A percentile compares a stretch with the other conserved stretches of the same genome.
These are phyloP conservation scores for Emmonsiellopsis sp. DNA, from an alignment of 2,329 filamentous ascomycete species.

Conservation along the genomic window DNA sequence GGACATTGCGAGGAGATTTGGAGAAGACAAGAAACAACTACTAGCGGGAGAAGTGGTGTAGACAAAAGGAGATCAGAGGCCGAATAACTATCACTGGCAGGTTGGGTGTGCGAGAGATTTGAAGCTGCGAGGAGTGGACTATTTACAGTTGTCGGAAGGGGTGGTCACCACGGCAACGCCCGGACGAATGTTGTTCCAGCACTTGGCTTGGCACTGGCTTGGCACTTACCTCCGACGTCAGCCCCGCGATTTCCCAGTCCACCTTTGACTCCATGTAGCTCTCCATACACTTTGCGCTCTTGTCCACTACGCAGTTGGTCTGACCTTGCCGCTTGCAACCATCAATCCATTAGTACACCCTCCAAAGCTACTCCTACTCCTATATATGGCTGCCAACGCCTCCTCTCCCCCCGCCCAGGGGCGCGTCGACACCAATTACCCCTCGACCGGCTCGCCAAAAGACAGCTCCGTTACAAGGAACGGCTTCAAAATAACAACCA, in stretches of 20 bases:
- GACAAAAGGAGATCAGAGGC: not conserved
- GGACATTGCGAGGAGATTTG: constrained; percentile 53
- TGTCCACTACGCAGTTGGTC: no score
- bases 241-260: no score
- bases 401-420: no score
- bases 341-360: no score
- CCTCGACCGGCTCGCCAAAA: constrained; percentile 25
- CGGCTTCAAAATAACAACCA: constrained; percentile 66
- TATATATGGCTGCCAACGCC: constrained; percentile 1
- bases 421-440: not conserved
- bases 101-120: not conserved
- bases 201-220: not conserved
- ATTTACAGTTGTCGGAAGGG: not conserved
- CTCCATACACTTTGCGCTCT: no score
- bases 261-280: no score
- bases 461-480: constrained; percentile 52
- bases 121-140: not conserved
- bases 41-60: not conserved
- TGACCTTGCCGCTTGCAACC: no score
- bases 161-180: constrained; percentile 1
- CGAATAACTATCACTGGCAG: not conserved
- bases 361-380: not conserved
- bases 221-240: not conserved
- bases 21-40: constrained; percentile 2
- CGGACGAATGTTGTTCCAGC: not conserved